Evolutionary conservation across 2,329 filamentous ascomycete species (phyloP), one percentile per base, ranked within the genome.

Genomic region (Hysterium pulicare): DNA sequence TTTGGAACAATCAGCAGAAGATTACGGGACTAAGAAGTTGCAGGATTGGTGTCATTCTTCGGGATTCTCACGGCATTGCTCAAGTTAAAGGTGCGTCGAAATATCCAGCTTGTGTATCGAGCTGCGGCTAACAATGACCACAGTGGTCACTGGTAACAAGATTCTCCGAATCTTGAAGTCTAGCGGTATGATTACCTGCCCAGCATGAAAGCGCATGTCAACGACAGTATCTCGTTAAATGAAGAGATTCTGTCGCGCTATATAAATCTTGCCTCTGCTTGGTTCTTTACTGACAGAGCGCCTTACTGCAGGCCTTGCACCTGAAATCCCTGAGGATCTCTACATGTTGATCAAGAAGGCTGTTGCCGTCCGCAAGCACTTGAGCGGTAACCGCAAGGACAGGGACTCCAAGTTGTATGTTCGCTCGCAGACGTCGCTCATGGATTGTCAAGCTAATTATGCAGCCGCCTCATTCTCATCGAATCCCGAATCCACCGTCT

Each of bases 261-360:
- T 61, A 66, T 65, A 67, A 60, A 66, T 48, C 59, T 63, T 54
- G 65, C 66, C 66, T 68, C 64, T 68, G 66, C 53, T 61, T 54
- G 60, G 49, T 63, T 46, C 46, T 60, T 54, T 50, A 54, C 62
- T 65, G 61, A 66, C 59, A 61, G 57, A 54, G 57, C 52, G 58
- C 59, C 55, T 41, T n/a, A n/a, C n/a, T n/a, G n/a, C 28, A 98
- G 93, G 93, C 80, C 90, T 98, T 72, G 91, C 93, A 64, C 93
- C 94, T 73, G 90, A 97, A 74, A 85, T 98, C 66, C 93, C 94
- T 71, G 93, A 98, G 84, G 93, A 98, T 77, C 86, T 97, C 62
- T 98, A 97, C 86, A 95, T 95, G 87, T 82, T 97, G 74, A 97
- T 97, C 88, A 96, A 96, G 87, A 98, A 98, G 90, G 90, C 90